A percentile compares a stretch with the other conserved stretches of the same genome.
These are phyloP conservation scores for Eimeria sp. DNA, from an alignment of 169 alveolate genomes.

Conservation along the genomic window DNA sequence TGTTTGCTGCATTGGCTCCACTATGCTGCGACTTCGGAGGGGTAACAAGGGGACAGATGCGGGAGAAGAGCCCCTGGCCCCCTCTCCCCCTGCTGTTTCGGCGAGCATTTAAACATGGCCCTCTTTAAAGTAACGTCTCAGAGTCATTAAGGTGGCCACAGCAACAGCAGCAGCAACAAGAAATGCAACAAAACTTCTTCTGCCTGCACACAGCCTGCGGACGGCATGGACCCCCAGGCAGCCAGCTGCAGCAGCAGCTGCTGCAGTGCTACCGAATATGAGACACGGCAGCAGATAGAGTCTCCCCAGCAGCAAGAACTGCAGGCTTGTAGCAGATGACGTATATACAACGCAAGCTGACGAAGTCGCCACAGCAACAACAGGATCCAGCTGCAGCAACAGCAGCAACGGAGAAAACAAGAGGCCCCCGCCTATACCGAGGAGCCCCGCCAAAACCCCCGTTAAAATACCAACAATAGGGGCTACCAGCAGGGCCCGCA, in stretches of 20 bases:
- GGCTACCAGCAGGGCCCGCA: constrained; percentile 54
- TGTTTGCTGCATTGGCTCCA: too few species aligned
- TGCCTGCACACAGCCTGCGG: constrained; percentile 56
- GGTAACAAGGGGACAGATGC: too few species aligned
- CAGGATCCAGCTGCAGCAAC: constrained; percentile 90
- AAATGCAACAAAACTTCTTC: constrained; percentile 63
- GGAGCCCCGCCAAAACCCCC: constrained; percentile 90
- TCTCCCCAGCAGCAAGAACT: constrained; percentile 80
- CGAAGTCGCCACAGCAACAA: constrained; percentile 81
- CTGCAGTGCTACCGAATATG: constrained; percentile 66
- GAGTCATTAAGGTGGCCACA: constrained; percentile 41
- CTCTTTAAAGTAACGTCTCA: constrained; percentile 12
- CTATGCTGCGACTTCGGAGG: too few species aligned
- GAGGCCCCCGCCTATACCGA: constrained; percentile 96
- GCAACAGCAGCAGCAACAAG: constrained; percentile 76
- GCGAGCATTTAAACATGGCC: neutral
- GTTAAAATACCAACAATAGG: constrained; percentile 86
- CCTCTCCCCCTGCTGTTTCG: too few species aligned
- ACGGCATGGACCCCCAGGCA: constrained; percentile 57
- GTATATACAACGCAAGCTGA: constrained; percentile 84
- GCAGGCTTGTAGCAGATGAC: constrained; percentile 81
- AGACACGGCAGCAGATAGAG: constrained; percentile 61
- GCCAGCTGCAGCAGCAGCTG: constrained; percentile 79
- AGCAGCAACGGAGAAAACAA: constrained; percentile 92
- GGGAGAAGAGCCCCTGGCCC: too few species aligned